Percentiles rank a stretch among this genome's conserved stretches.
Evolutionary conservation across 768 basidiomycete genomes (phyloP).

Genomic region (Kwoniella heveanensis): DNA sequence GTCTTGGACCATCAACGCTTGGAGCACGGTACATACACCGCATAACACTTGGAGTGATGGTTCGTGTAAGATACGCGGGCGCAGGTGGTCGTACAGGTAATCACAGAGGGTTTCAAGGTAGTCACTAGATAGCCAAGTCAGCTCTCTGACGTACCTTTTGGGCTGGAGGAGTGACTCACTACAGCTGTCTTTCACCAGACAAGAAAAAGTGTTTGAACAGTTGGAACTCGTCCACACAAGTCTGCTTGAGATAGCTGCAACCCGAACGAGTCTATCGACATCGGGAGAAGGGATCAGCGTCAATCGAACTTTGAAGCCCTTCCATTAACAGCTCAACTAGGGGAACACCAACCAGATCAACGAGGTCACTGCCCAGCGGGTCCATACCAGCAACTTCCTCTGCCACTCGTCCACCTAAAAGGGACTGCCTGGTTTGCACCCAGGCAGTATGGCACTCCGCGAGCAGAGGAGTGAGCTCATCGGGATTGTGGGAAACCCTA

Average conservation of each 20-base stretch:
- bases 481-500: conserved; percentile 71
- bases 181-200: conserved; percentile 74
- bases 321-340: too few relatives aligned
- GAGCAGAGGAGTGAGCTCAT: conserved; percentile 78
- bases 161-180: too few relatives aligned
- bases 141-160: too few relatives aligned
- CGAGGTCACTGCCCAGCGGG: conserved; percentile 75
- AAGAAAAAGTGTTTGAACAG: conserved; percentile 84
- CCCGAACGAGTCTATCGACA: conserved; percentile 81
- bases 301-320: too few relatives aligned
- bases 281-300: neutral
- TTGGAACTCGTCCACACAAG: conserved; percentile 86
- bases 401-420: conserved; percentile 72
- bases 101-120: conserved; percentile 92
- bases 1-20: conserved; percentile 93
- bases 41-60: conserved; percentile 82
- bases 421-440: conserved; percentile 69
- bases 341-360: conserved; percentile 68
- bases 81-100: conserved; percentile 90
- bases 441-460: conserved; percentile 86
- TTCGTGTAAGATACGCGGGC: conserved; percentile 93
- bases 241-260: conserved; percentile 86
- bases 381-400: conserved; percentile 83
- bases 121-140: conserved; percentile 60
- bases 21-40: conserved; percentile 93